phyloP scores from a whole-genome alignment of 1,284 basidiomycete genomes.

The Caloboletus inedulis region DNA sequence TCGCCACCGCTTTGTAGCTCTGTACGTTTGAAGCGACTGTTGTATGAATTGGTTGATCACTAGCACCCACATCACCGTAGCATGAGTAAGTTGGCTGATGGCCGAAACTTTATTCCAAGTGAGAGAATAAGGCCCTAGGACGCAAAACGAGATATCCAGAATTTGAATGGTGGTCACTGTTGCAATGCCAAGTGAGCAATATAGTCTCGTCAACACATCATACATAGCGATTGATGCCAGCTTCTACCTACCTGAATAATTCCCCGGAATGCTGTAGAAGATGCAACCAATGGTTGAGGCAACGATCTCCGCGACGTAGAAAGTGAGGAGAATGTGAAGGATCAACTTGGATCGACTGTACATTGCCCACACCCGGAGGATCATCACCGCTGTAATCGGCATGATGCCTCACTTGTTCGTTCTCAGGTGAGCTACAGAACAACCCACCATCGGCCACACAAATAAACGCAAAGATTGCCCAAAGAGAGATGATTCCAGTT shows the following conservation, averaged over 20 bases:
- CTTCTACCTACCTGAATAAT: not conserved
- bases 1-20: constrained; percentile 8
- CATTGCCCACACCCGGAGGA: too few species aligned
- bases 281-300: not conserved
- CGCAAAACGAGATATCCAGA: constrained; percentile 1
- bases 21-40: constrained; percentile 6
- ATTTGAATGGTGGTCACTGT: not conserved
- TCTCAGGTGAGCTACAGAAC: not conserved
- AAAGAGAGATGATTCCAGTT: not conserved
- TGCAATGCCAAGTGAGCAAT: not conserved
- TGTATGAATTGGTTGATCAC: constrained; percentile 4
- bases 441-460: constrained; percentile 5
- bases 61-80: constrained; percentile 1
- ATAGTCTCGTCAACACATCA: not conserved
- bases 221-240: too few species aligned
- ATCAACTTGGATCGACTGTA: too few species aligned
- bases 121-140: accelerated
- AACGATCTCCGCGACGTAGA: not conserved
- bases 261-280: not conserved
- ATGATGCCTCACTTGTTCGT: too few species aligned
- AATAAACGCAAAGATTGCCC: not conserved
- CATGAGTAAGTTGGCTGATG: constrained; percentile 2
- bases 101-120: not conserved
- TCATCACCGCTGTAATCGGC: constrained; percentile 5
- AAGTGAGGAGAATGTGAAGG: too few species aligned